Evolutionary conservation across 306 rosid species (phyloP).

Genomic region (Datisca glomerata): DNA sequence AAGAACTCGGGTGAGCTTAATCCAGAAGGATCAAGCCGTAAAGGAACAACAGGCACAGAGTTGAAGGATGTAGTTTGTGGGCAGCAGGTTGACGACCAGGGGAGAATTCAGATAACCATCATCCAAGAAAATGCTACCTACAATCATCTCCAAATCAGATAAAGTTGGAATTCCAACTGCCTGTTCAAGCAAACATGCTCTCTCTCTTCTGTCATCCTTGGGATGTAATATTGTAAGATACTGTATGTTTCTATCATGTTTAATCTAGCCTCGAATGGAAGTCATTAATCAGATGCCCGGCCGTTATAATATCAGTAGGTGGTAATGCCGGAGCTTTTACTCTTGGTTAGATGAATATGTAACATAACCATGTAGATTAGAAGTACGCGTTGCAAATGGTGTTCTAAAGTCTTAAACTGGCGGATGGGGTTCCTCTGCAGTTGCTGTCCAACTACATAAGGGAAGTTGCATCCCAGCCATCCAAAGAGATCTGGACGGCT

Average conservation of each 20-base stretch:
- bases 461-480: too few relatives aligned
- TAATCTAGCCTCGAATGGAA: neutral
- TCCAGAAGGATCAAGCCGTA: constrained; percentile 36
- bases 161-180: constrained; percentile 3
- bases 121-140: too few relatives aligned
- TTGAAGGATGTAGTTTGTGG: constrained; percentile 29
- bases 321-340: too few relatives aligned
- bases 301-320: neutral
- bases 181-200: constrained; percentile 22
- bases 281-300: neutral
- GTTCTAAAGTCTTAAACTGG: too few relatives aligned
- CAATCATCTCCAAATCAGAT: constrained; percentile 36
- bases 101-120: constrained; percentile 28
- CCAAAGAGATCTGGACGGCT: too few relatives aligned
- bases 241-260: neutral
- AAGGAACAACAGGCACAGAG: constrained; percentile 17
- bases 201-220: constrained; percentile 56
- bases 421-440: too few relatives aligned
- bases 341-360: neutral
- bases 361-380: neutral
- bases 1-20: constrained; percentile 28
- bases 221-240: constrained; percentile 4
- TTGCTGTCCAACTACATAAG: too few relatives aligned
- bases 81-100: constrained; percentile 19
- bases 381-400: neutral